phyloP scores from a whole-genome alignment of 805 yeast species.

The Candida pini region DNA sequence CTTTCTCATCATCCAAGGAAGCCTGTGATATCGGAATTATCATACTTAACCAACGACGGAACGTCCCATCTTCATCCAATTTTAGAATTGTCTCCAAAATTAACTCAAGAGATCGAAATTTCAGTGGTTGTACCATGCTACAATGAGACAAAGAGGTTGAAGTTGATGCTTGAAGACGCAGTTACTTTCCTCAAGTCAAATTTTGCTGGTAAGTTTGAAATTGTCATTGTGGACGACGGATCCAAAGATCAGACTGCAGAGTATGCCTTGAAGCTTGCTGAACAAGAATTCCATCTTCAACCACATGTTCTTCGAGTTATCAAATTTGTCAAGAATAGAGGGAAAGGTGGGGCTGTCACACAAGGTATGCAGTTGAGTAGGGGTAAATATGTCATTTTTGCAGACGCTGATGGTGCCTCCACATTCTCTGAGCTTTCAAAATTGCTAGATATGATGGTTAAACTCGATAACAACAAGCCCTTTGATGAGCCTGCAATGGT shows the following conservation, averaged over 20 bases:
- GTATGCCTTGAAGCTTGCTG: conserved; percentile 63
- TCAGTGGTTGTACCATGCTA: conserved; percentile 91
- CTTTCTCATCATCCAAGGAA: conserved; percentile 62
- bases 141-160: conserved; percentile 74
- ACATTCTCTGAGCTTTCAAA: conserved; percentile 62
- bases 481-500: conserved; percentile 51
- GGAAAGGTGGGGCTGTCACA: conserved; percentile 95
- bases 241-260: conserved; percentile 75
- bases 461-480: conserved; percentile 17
- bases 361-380: conserved; percentile 78
- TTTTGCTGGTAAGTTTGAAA: conserved; percentile 50
- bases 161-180: conserved; percentile 66
- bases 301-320: conserved; percentile 67
- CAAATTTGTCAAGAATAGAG: conserved; percentile 70
- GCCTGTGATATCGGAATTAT: conserved; percentile 47
- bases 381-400: conserved; percentile 76
- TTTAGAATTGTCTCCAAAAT: conserved; percentile 29
- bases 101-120: conserved; percentile 42
- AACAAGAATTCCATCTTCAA: conserved; percentile 37
- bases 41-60: conserved; percentile 45
- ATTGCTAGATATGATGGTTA: conserved; percentile 39
- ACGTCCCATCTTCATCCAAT: conserved; percentile 24
- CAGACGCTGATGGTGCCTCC: conserved; percentile 98
- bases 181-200: conserved; percentile 42
- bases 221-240: conserved; percentile 88